Evolutionary conservation across 2,329 filamentous ascomycete species (phyloP).

Genomic region (Beauveria caledonica): DNA sequence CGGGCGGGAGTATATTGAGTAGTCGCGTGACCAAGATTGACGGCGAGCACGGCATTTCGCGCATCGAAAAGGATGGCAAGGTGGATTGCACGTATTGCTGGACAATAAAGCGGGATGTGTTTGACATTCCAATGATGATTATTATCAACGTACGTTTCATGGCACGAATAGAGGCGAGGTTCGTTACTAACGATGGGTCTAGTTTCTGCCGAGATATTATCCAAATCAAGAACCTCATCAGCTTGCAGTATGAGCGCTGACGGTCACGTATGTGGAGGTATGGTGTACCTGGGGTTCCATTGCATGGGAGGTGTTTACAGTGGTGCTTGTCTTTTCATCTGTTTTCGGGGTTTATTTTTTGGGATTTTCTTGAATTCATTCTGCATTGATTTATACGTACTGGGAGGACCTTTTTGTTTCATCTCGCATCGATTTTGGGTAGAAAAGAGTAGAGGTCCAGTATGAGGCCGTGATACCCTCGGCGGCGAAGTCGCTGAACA

Average conservation of each 20-base stretch:
- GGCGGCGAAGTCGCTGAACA: slow-evolving; percentile 2
- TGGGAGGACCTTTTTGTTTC: not conserved
- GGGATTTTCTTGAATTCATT: not conserved
- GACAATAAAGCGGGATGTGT: slow-evolving; percentile 93
- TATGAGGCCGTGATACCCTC: not conserved
- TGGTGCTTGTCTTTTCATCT: not conserved
- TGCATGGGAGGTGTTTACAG: slow-evolving; percentile 18
- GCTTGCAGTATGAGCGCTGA: slow-evolving; percentile 39
- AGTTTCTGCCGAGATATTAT: slow-evolving; percentile 55
- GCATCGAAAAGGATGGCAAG: slow-evolving; percentile 78
- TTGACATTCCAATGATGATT: slow-evolving; percentile 97
- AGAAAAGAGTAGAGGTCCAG: not conserved
- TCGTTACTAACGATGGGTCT: not conserved
- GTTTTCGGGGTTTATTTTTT: not conserved
- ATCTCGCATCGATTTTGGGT: not conserved
- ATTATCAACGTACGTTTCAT: slow-evolving; percentile 81
- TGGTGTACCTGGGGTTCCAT: not conserved
- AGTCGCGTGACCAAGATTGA: slow-evolving; percentile 55
- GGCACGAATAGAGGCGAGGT: no score
- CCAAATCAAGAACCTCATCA: slow-evolving; percentile 48
- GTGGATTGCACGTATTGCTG: slow-evolving; percentile 94
- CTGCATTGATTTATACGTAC: no score
- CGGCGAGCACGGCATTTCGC: slow-evolving; percentile 71
- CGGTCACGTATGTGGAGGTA: not conserved
- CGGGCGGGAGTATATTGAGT: slow-evolving; percentile 41